phyloP scores from a whole-genome alignment of 83 land plant genomes.

The Larix sibirica region DNA sequence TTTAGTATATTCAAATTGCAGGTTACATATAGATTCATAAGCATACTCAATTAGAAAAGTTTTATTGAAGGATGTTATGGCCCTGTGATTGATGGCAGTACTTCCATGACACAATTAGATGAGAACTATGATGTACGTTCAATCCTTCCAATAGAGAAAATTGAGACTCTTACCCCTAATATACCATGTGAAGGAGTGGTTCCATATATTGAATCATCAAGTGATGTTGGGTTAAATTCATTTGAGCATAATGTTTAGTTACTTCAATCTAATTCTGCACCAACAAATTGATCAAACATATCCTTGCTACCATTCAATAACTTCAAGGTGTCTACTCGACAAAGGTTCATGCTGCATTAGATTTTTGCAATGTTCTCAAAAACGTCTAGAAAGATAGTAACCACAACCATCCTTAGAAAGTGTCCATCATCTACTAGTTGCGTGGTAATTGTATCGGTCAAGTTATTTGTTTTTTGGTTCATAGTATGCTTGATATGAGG shows the following conservation, averaged over 20 bases:
- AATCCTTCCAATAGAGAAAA: not conserved
- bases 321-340: not conserved
- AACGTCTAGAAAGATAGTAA: not conserved
- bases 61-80: slow-evolving; percentile 49
- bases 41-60: slow-evolving; percentile 47
- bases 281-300: not conserved
- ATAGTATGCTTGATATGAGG: not conserved
- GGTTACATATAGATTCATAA: slow-evolving; percentile 43
- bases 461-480: not conserved
- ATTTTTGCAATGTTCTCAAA: not conserved
- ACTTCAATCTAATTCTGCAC: not conserved
- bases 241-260: not conserved
- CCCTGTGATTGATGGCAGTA: slow-evolving; percentile 21
- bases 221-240: not conserved
- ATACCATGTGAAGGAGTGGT: not conserved
- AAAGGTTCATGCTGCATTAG: not conserved
- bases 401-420: not conserved
- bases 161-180: not conserved
- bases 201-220: not conserved
- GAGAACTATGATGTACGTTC: not conserved
- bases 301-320: not conserved
- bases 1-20: slow-evolving; percentile 5
- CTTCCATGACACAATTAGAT: not conserved
- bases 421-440: not conserved
- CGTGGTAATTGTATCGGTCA: not conserved